Conservation (phyloP, 495 filamentous ascomycete species). For the Aspergillus bridgeri region DNA sequence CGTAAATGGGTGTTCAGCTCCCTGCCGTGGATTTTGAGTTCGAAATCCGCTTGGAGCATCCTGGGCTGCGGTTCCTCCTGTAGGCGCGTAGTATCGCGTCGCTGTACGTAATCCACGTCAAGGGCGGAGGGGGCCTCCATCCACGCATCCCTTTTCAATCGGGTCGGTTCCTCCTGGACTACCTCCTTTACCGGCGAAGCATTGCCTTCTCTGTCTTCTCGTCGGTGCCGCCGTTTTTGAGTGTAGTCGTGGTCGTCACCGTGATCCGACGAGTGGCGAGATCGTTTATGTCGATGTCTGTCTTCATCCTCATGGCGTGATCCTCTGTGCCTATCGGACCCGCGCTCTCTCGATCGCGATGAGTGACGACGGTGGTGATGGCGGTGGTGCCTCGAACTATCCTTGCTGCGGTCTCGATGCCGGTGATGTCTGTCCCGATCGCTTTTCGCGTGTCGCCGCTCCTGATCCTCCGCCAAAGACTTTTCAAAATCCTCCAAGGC, state of each 20-base stretch:
- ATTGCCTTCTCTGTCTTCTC: constrained; percentile 26
- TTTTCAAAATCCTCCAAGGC: constrained; percentile 55
- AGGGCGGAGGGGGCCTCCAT: constrained; percentile 84
- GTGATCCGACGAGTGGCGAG: constrained; percentile 45
- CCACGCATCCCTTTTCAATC: constrained; percentile 76
- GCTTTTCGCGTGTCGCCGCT: constrained; percentile 29
- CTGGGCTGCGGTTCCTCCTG: constrained; percentile 41
- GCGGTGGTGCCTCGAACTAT: constrained; percentile 36
- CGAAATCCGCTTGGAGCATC: constrained; percentile 61
- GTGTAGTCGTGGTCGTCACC: constrained; percentile 36
- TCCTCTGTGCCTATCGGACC: constrained; percentile 28
- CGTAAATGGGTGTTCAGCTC: constrained; percentile 76
- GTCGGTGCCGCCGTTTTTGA: constrained; percentile 34
- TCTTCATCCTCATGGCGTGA: constrained; percentile 40
- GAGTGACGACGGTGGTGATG: constrained; percentile 46
- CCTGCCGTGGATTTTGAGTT: constrained; percentile 73
- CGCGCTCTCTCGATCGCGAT: constrained; percentile 39
- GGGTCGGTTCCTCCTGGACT: constrained; percentile 35
- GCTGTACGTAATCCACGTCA: constrained; percentile 82
- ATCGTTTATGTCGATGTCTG: constrained; percentile 53
- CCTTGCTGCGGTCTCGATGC: constrained; percentile 30
- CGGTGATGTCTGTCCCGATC: constrained; percentile 29
- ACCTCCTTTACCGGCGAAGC: constrained; percentile 22
- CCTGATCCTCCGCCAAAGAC: constrained; percentile 42
- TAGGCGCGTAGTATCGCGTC: constrained; percentile 44